These are phyloP conservation scores for Canna indica DNA, from an alignment of 176 grass and related monocot species.

Conservation along the genomic window DNA sequence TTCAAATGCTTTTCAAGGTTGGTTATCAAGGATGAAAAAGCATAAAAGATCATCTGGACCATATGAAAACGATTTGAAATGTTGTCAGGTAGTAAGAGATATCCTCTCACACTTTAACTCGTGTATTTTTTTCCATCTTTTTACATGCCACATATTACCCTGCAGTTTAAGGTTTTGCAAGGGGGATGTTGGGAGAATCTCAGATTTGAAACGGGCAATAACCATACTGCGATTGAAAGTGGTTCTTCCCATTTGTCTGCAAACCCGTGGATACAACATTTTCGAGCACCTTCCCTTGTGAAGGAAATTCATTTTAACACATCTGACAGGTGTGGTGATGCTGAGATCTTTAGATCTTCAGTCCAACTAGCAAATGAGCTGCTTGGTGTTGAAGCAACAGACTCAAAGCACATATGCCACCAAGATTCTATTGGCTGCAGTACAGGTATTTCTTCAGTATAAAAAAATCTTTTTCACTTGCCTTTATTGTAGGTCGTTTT, in stretches of 20 bases:
- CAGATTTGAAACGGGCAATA: constrained; percentile 30
- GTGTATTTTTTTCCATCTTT: not conserved
- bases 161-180: constrained; percentile 55
- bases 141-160: constrained; percentile 3
- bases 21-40: constrained; percentile 23
- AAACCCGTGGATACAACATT: constrained; percentile 56
- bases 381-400: constrained; percentile 26
- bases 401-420: constrained; percentile 25
- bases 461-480: not conserved
- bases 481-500: not conserved
- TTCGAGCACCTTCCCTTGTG: constrained; percentile 22
- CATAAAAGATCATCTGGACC: constrained; percentile 9
- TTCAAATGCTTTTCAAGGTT: constrained; percentile 29
- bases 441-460: constrained; percentile 29
- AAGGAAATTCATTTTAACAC: constrained; percentile 8
- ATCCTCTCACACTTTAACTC: not conserved
- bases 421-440: constrained; percentile 21
- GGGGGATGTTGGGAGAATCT: constrained; percentile 46
- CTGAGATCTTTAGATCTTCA: constrained; percentile 25
- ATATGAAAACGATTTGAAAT: constrained; percentile 18
- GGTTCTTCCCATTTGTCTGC: constrained; percentile 28
- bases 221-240: constrained; percentile 5
- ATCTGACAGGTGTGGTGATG: constrained; percentile 15
- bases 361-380: constrained; percentile 14
- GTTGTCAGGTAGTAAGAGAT: constrained; percentile 6